Evolutionary conservation across 2,329 filamentous ascomycete genomes (phyloP).

Genomic region (Ceratocystis diversiconidia): DNA sequence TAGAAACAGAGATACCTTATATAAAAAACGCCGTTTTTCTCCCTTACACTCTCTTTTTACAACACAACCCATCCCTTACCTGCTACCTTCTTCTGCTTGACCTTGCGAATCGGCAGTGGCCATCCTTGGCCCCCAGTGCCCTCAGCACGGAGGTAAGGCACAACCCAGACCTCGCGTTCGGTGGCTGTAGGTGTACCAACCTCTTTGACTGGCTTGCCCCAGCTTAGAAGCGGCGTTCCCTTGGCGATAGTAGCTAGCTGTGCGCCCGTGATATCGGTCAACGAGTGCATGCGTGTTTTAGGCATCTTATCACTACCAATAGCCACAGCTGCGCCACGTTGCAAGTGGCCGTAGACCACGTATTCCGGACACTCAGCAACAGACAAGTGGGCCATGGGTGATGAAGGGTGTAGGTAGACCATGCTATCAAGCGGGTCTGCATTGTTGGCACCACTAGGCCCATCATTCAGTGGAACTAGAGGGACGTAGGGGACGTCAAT

Average conservation of each 20-base stretch:
- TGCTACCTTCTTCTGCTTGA: constrained; percentile 60
- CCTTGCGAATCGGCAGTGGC: constrained; percentile 73
- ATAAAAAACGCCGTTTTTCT: background rate
- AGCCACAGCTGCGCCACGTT: constrained; percentile 42
- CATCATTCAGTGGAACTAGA: constrained; percentile 50
- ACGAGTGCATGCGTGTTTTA: constrained; percentile 74
- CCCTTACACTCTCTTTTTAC: constrained; percentile 20
- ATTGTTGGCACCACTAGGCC: constrained; percentile 19
- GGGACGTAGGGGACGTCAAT: constrained; percentile 88
- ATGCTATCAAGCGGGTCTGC: constrained; percentile 29
- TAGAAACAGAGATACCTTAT: constrained; percentile 1
- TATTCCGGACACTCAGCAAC: constrained; percentile 69
- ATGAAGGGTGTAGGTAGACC: constrained; percentile 80
- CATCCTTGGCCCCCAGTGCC: constrained; percentile 55
- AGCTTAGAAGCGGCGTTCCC: constrained; percentile 68
- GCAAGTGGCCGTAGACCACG: constrained; percentile 75
- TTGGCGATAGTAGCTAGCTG: constrained; percentile 69
- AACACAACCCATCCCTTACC: constrained; percentile 64
- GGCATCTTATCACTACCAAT: constrained; percentile 37
- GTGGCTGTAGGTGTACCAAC: constrained; percentile 34
- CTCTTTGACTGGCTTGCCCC: constrained; percentile 86
- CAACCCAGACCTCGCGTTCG: constrained; percentile 64
- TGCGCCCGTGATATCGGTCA: constrained; percentile 62
- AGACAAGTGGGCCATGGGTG: constrained; percentile 57
- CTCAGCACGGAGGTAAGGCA: constrained; percentile 61